phyloP scores from a whole-genome alignment of 1,284 basidiomycete genomes.

The Schizophyllum amplum region DNA sequence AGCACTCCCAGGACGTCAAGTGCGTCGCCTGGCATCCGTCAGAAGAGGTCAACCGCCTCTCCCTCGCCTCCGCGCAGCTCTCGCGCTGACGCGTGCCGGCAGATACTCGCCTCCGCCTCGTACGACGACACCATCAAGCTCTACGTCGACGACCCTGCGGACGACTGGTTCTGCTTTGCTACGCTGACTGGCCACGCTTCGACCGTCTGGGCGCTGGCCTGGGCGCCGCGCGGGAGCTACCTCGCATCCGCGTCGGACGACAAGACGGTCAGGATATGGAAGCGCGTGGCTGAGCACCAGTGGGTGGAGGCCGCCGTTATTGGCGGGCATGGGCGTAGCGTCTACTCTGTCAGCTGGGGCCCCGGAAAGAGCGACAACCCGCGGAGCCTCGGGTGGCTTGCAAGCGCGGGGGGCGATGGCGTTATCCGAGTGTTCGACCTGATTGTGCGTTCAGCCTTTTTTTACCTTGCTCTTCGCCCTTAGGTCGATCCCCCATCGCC shows the following conservation, averaged over 20 bases:
- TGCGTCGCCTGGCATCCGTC: constrained; percentile 90
- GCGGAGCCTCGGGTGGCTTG: constrained; percentile 57
- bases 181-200: constrained; percentile 77
- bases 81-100: constrained; percentile 15
- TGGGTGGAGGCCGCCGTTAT: constrained; percentile 54
- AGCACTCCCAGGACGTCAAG: constrained; percentile 97
- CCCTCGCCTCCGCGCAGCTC: constrained; percentile 14
- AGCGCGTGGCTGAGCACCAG: constrained; percentile 42
- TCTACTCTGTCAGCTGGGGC: constrained; percentile 81
- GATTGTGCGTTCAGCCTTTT: constrained; percentile 31
- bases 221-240: constrained; percentile 75
- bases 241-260: constrained; percentile 85
- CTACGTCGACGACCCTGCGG: constrained; percentile 88
- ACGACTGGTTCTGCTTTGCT: constrained; percentile 90
- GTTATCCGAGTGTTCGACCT: constrained; percentile 69
- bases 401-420: constrained; percentile 73
- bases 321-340: constrained; percentile 47
- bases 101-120: constrained; percentile 93
- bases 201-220: constrained; percentile 89
- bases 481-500: too few species aligned
- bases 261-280: constrained; percentile 66
- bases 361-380: constrained; percentile 20
- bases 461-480: constrained; percentile 2
- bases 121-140: constrained; percentile 97
- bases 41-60: constrained; percentile 65